A percentile compares a stretch with the other conserved stretches of the same genome.
Evolutionary conservation across 805 yeast genomes (phyloP).

Genomic region (Hanseniaspora meyeri): DNA sequence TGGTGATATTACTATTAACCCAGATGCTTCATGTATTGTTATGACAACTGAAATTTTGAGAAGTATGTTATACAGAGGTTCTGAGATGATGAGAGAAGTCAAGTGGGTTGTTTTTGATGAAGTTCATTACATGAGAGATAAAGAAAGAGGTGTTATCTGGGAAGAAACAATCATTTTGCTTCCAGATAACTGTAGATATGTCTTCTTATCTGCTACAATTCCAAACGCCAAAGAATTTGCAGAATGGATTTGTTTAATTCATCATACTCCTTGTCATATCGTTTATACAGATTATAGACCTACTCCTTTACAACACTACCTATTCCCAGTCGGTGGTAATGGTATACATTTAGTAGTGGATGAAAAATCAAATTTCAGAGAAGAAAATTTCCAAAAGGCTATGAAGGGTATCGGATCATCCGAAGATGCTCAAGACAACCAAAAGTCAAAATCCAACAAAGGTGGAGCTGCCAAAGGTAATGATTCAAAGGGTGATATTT

Average conservation of each 20-base stretch:
- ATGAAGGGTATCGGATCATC: conserved; percentile 84
- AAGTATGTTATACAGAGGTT: conserved; percentile 93
- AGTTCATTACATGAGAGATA: conserved; percentile 96
- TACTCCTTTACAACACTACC: conserved; percentile 92
- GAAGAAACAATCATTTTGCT: conserved; percentile 92
- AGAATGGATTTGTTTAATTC: conserved; percentile 94
- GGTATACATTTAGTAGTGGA: conserved; percentile 97
- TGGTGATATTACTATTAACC: conserved; percentile 96
- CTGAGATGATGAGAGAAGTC: conserved; percentile 96
- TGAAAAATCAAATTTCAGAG: conserved; percentile 90
- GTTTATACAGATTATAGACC: conserved; percentile 98
- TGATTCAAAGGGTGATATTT: conserved; percentile 69
- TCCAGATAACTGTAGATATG: conserved; percentile 93
- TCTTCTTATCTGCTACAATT: conserved; percentile 87
- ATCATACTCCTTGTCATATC: conserved; percentile 93
- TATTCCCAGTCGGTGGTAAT: conserved; percentile 97
- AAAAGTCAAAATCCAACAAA: conserved; percentile 69
- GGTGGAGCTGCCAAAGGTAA: conserved; percentile 56
- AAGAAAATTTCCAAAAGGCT: conserved; percentile 95
- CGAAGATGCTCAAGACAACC: conserved; percentile 39
- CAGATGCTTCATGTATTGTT: conserved; percentile 94
- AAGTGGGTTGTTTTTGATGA: conserved; percentile 98
- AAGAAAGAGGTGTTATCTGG: conserved; percentile 98
- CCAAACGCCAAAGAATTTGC: conserved; percentile 98
- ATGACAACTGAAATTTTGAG: conserved; percentile 98